Percentiles rank a stretch among this genome's conserved stretches.
phyloP scores from a whole-genome alignment of 164 flowering plant genomes.

The Liquidambar formosana region DNA sequence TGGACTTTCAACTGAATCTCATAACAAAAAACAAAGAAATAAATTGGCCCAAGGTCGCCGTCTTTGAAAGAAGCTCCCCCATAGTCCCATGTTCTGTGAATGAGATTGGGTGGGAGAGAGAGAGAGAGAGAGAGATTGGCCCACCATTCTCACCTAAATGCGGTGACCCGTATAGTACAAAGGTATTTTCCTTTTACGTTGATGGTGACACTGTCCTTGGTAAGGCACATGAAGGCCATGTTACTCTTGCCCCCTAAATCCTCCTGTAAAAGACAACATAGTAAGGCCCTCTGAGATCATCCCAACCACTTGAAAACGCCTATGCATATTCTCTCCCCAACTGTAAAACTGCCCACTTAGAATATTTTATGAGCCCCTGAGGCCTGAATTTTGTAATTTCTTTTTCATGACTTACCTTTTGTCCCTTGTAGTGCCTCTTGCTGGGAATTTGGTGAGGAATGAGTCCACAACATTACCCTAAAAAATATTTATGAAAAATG shows the following conservation, averaged over 20 bases:
- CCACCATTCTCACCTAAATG: conserved; percentile 29
- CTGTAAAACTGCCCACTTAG: conserved; percentile 14
- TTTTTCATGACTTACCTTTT: not conserved
- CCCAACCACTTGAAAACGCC: conserved; percentile 25
- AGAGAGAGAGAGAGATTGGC: conserved; percentile 18
- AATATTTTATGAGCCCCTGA: conserved; percentile 10
- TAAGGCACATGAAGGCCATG: conserved; percentile 65
- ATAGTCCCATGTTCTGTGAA: conserved; percentile 57
- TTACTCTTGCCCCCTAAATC: conserved; percentile 51
- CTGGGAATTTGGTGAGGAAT: not conserved
- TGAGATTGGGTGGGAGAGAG: conserved; percentile 33
- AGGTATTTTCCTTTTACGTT: conserved; percentile 13
- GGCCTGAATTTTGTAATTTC: too few species aligned
- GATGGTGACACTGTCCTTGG: conserved; percentile 36
- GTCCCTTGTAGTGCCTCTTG: not conserved
- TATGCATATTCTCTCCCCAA: conserved; percentile 5
- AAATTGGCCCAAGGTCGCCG: conserved; percentile 10
- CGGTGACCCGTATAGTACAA: conserved; percentile 18
- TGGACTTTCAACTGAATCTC: too few species aligned
- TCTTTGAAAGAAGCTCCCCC: conserved; percentile 18
- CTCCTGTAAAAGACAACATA: conserved; percentile 24
- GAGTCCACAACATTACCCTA: not conserved
- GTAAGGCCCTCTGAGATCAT: conserved; percentile 32
- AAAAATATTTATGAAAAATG: not conserved
- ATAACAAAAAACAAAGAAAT: not conserved